Evolutionary conservation across 163 green algal genomes (phyloP), one percentile per base, ranked within the genome.

Genomic region (Scenedesmus sp.): DNA sequence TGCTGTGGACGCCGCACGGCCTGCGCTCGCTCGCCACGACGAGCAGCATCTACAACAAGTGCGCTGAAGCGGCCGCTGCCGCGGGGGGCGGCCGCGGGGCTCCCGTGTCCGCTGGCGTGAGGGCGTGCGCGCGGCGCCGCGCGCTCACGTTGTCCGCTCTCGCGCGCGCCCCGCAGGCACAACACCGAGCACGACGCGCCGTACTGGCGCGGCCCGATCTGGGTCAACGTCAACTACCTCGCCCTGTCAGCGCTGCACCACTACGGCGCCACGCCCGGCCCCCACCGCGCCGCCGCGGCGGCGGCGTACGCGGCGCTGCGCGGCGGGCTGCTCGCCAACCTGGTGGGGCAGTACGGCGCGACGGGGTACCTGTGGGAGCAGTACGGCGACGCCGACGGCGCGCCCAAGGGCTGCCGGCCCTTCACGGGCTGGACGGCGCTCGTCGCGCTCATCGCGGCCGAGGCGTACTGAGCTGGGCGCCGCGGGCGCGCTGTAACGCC

Each of bases 201-300:
- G 20, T 98, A 98, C 87, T 99, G 95, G 95, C 83, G 95, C 3
- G 92, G 92, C 0, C 83, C 88, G 14, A 87, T 98, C 63, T 98
- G 95, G 95, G 87, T 98, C 70, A 98, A 98, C 82, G 77, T 98
- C 78, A 99, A 99, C 85, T 98, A 92, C 86, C 81, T 98, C 4
- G 84, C 91, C 17, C 81, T 95, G 28, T 63, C 78, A 15, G 86
- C 94, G 1, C 81, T 99, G 67, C 58, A 89, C 2, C 80, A 90
- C 64, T 98, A 98, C 80, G 78, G 44, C 26, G 7, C 26, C 22
- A 17, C 42, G 29, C 17, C 42, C 51, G 29, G 91, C 5, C 87
- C 87, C 0, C 82, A 93, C 60, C 33, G 51, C 6, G 26, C 14
- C 0, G 47, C 60, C 24, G 89, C 91, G 17, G 54, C 33, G 0